phyloP scores from a whole-genome alignment of 345 rosid genomes.

The Cardiospermum halicacabum region DNA sequence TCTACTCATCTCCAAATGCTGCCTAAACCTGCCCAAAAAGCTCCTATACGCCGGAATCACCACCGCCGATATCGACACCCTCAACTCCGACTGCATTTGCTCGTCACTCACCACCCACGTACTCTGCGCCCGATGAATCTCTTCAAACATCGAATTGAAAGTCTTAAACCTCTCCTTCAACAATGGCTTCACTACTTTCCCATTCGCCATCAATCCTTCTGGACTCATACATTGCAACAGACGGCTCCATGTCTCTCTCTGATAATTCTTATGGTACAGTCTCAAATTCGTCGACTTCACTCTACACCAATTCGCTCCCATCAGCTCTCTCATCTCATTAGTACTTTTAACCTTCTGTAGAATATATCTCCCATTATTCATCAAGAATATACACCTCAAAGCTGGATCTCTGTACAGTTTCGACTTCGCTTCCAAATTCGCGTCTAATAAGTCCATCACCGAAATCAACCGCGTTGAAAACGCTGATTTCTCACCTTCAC shows the following conservation, averaged over 20 bases:
- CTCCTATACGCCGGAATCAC: conserved; percentile 86
- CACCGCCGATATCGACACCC: conserved; percentile 73
- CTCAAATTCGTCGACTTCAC: conserved; percentile 67
- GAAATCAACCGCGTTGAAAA: conserved; percentile 37
- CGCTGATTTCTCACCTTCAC: conserved; percentile 28
- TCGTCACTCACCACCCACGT: conserved; percentile 86
- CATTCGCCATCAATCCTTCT: conserved; percentile 61
- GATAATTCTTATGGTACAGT: conserved; percentile 69
- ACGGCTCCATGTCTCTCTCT: conserved; percentile 80
- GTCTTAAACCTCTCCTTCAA: conserved; percentile 76
- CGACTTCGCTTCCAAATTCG: conserved; percentile 57
- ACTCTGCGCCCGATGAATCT: conserved; percentile 78
- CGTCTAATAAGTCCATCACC: conserved; percentile 69
- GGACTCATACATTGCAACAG: conserved; percentile 56
- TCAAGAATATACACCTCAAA: conserved; percentile 63
- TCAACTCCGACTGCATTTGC: conserved; percentile 83
- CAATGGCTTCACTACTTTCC: conserved; percentile 58
- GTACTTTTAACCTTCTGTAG: conserved; percentile 72
- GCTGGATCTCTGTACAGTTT: conserved; percentile 58
- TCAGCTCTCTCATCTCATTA: conserved; percentile 49
- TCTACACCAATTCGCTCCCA: conserved; percentile 59
- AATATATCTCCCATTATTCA: conserved; percentile 90
- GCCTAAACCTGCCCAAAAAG: conserved; percentile 69
- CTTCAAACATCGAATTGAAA: conserved; percentile 76
- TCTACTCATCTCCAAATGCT: conserved; percentile 54